Evolutionary conservation across 306 rosid species (phyloP), one percentile per base, ranked within the genome.

Genomic region (Inga oerstediana): DNA sequence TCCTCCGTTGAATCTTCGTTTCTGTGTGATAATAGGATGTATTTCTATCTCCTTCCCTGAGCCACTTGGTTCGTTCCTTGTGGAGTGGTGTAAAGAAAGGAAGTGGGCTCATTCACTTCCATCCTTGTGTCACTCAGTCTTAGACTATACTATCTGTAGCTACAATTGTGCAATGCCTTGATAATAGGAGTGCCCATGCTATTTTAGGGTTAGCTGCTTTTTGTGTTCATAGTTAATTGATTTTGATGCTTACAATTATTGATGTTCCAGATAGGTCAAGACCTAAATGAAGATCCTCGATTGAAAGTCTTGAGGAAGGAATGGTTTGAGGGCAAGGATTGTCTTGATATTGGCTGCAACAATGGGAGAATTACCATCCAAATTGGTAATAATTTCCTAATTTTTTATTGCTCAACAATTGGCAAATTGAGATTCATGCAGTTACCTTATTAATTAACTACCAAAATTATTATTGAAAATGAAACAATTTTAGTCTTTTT

Each of bases 321-420:
- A 66, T 96, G 99, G 98, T 94, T 93, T 85, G 84, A 96, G 80
- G 98, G 87, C 44, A 93, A 90, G 84, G 94, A 92, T 34, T 96
- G 98, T 76, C 97, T 96, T 74, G 99, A 96, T 79, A 87, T 93
- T 83, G 97, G 98, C 72, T 93, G 99, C 89, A 96, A 96, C 61
- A 87, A 67, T 82, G 99, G 97, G 43, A 54, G 86, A 17, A 85
- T 96, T 73, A 93, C 99, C 74, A 92, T 92, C 56, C 90, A 90
- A 44, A 96, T 96, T 74, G 98, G 98, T 92, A 93, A 3, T 16
- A 19, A 44, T 75, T 35, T 3, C 39, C 20, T 56, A 30, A 1
- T n/a, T 22, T 52, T 64, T 56, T 4, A 43, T 4, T 52, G 19
- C 34, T 19, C 20, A 1, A 34, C 19, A 35, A 9, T 19, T 34